Percentiles rank a stretch among this genome's conserved stretches.
phyloP scores from a whole-genome alignment of 1,284 basidiomycete species.

The Cryptococcus sp. region DNA sequence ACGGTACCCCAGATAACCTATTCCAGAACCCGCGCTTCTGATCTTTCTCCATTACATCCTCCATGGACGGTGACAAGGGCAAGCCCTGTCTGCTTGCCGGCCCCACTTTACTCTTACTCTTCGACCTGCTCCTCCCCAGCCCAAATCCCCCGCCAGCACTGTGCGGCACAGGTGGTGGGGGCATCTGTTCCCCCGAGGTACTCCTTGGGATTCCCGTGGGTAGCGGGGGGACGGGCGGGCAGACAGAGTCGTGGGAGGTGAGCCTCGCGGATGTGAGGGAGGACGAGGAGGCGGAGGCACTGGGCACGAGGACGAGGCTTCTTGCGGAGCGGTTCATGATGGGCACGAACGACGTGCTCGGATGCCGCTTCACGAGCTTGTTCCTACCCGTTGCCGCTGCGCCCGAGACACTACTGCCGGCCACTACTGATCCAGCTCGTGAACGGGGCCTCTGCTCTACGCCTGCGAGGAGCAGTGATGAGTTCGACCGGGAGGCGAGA shows the following conservation, averaged over 20 bases:
- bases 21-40: constrained; percentile 34
- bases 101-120: constrained; percentile 11
- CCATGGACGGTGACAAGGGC: constrained; percentile 27
- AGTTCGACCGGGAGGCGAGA: constrained; percentile 9
- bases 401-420: not conserved
- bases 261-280: constrained; percentile 6
- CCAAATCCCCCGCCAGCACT: not conserved
- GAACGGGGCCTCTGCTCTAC: constrained; percentile 5
- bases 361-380: constrained; percentile 33
- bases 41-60: constrained; percentile 14
- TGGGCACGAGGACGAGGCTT: constrained; percentile 7
- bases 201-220: constrained; percentile 9
- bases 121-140: constrained; percentile 10
- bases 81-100: constrained; percentile 8
- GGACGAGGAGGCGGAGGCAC: constrained; percentile 7
- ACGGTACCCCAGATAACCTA: constrained; percentile 26
- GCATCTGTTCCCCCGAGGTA: constrained; percentile 31
- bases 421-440: constrained; percentile 12
- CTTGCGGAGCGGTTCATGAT: constrained; percentile 12
- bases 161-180: constrained; percentile 29
- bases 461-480: constrained; percentile 4
- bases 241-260: constrained; percentile 11
- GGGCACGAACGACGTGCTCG: constrained; percentile 28
- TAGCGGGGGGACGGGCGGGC: constrained; percentile 4
- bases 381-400: constrained; percentile 2